phyloP scores from a whole-genome alignment of 164 flowering plant species.

The Akebia trifoliata region DNA sequence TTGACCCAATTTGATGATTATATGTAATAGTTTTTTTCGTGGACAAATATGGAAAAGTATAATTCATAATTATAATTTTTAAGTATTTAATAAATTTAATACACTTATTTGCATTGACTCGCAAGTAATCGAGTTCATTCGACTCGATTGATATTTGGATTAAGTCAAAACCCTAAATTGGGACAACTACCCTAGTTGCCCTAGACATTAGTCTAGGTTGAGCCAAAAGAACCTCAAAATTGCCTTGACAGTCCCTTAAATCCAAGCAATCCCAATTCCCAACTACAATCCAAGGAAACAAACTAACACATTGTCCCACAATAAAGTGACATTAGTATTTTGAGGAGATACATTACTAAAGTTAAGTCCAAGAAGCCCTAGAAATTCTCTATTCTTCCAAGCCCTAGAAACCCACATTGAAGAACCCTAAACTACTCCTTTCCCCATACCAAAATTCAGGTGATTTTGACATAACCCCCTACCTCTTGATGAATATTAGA shows the following conservation, averaged over 20 bases:
- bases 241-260: not conserved
- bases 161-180: not conserved
- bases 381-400: conserved; percentile 7
- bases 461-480: not conserved
- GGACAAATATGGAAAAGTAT: too few relatives aligned
- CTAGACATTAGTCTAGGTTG: conserved; percentile 17
- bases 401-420: conserved; percentile 12
- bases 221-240: conserved; percentile 9
- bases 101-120: too few relatives aligned
- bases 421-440: conserved; percentile 5
- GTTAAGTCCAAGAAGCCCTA: conserved; percentile 13
- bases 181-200: conserved; percentile 2
- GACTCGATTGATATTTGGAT: too few relatives aligned
- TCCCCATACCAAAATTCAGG: not conserved
- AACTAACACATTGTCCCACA: conserved; percentile 10
- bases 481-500: too few relatives aligned
- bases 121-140: too few relatives aligned
- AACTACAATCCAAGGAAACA: not conserved
- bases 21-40: too few relatives aligned
- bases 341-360: conserved; percentile 1
- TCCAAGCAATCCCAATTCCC: conserved; percentile 2
- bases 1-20: too few relatives aligned
- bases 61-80: too few relatives aligned
- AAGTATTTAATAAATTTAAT: too few relatives aligned
- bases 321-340: not conserved